These are phyloP conservation scores for Huntiella savannae DNA, from an alignment of 2,329 filamentous ascomycete genomes.

Conservation along the genomic window DNA sequence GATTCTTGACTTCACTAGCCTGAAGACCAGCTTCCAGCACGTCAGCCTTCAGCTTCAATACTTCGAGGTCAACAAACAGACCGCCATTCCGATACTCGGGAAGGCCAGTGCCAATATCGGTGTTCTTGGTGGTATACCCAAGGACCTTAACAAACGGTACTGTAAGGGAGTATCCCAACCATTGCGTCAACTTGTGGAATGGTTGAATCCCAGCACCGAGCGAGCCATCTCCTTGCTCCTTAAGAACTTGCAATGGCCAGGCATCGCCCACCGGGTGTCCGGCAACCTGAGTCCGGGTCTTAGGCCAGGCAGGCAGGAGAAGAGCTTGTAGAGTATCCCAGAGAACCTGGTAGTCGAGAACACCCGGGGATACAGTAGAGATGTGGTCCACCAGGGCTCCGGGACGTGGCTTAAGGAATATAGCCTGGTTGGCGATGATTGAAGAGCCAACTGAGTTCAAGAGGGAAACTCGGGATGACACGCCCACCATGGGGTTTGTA, in stretches of 20 bases:
- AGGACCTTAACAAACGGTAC: conserved; percentile 39
- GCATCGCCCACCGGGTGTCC: conserved; percentile 29
- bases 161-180: conserved; percentile 55
- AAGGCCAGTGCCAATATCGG: conserved; percentile 42
- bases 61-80: conserved; percentile 41
- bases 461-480: conserved; percentile 23
- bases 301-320: conserved; percentile 30
- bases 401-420: conserved; percentile 25
- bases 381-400: conserved; percentile 29
- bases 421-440: conserved; percentile 18
- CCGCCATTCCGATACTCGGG: conserved; percentile 58
- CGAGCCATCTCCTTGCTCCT: neutral
- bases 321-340: conserved; percentile 26
- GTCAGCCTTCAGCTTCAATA: conserved; percentile 30
- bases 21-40: conserved; percentile 24
- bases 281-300: conserved; percentile 29
- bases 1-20: conserved; percentile 18
- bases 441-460: conserved; percentile 25
- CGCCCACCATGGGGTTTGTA: conserved; percentile 27
- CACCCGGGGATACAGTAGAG: conserved; percentile 15
- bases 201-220: conserved; percentile 22
- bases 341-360: conserved; percentile 22
- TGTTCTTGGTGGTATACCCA: conserved; percentile 30
- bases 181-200: conserved; percentile 49
- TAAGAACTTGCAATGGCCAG: conserved; percentile 24